Percentiles rank a stretch among this genome's conserved stretches.
These are phyloP conservation scores for Blastobotrys americana DNA, from an alignment of 805 yeast genomes.

Conservation along the genomic window DNA sequence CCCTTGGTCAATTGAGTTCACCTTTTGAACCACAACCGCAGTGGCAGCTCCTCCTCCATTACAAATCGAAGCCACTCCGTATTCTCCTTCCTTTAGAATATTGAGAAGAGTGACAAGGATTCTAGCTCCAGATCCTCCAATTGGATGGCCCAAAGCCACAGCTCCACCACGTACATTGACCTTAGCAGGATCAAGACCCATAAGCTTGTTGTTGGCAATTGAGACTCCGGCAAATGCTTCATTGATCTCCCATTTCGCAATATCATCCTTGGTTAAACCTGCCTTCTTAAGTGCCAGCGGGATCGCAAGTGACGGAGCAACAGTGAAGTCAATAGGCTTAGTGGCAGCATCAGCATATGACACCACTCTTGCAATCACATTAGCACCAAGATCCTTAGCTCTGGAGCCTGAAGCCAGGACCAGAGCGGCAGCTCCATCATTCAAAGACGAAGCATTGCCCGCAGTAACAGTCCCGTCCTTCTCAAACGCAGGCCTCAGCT, in stretches of 20 bases:
- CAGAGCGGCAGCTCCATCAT: constrained; percentile 95
- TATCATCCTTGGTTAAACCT: constrained; percentile 49
- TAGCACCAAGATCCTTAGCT: constrained; percentile 67
- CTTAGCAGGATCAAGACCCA: constrained; percentile 57
- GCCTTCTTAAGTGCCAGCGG: constrained; percentile 90
- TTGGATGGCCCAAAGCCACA: constrained; percentile 90
- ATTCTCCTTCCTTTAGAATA: constrained; percentile 56
- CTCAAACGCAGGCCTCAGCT: constrained; percentile 85
- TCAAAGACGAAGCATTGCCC: constrained; percentile 87
- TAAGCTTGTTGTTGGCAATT: constrained; percentile 69
- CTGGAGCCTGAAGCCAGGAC: constrained; percentile 74
- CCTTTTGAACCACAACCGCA: constrained; percentile 71
- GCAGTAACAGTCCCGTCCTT: constrained; percentile 94
- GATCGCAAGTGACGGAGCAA: constrained; percentile 88
- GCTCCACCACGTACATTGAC: constrained; percentile 93
- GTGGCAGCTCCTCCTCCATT: constrained; percentile 99
- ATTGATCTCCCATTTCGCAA: constrained; percentile 84
- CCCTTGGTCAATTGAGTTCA: constrained; percentile 13
- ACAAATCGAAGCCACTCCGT: constrained; percentile 91
- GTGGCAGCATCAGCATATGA: constrained; percentile 98
- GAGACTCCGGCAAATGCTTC: constrained; percentile 98
- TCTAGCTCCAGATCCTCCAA: constrained; percentile 96
- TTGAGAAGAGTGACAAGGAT: constrained; percentile 49
- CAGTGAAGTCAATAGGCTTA: constrained; percentile 84
- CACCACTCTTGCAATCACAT: constrained; percentile 61